These are phyloP conservation scores for Camelina neglecta DNA, from an alignment of 345 rosid genomes.

Conservation along the genomic window DNA sequence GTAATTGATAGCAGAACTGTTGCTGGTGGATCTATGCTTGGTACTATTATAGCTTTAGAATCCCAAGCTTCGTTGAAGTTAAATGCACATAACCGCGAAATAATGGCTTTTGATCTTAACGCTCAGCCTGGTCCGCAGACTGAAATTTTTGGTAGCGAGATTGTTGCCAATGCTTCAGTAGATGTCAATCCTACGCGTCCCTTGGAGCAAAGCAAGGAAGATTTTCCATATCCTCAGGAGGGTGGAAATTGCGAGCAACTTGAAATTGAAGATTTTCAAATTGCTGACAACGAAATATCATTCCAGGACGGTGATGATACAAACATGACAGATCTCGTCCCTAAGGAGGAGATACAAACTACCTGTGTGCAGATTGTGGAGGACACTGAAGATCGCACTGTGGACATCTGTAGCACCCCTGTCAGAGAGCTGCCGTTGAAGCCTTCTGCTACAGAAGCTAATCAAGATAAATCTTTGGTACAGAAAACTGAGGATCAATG, in stretches of 20 bases:
- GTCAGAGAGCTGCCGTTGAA: constrained; percentile 40
- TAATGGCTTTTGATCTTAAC: constrained; percentile 39
- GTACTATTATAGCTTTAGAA: constrained; percentile 42
- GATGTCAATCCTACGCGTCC: constrained; percentile 6
- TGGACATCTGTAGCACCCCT: constrained; percentile 33
- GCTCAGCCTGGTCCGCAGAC: constrained; percentile 31
- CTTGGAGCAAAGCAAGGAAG: constrained; percentile 41
- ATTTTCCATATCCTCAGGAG: not conserved
- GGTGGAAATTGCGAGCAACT: constrained; percentile 21
- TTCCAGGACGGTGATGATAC: constrained; percentile 35
- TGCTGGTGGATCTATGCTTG: constrained; percentile 37
- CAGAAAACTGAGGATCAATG: constrained; percentile 45
- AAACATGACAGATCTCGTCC: constrained; percentile 34
- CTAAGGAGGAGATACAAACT: constrained; percentile 31
- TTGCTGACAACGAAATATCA: constrained; percentile 31
- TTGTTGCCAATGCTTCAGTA: constrained; percentile 26
- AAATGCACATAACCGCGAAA: constrained; percentile 18
- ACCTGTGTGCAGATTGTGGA: constrained; percentile 29
- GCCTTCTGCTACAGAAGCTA: constrained; percentile 42
- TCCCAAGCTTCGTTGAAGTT: constrained; percentile 34
- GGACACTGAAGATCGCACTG: constrained; percentile 34
- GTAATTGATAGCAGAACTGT: constrained; percentile 32
- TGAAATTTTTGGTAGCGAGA: constrained; percentile 33
- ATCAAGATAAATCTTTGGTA: constrained; percentile 33
- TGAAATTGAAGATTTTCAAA: constrained; percentile 32